Evolutionary conservation across 2,329 filamentous ascomycete species (phyloP).

Genomic region (Ophiostoma piceae): DNA sequence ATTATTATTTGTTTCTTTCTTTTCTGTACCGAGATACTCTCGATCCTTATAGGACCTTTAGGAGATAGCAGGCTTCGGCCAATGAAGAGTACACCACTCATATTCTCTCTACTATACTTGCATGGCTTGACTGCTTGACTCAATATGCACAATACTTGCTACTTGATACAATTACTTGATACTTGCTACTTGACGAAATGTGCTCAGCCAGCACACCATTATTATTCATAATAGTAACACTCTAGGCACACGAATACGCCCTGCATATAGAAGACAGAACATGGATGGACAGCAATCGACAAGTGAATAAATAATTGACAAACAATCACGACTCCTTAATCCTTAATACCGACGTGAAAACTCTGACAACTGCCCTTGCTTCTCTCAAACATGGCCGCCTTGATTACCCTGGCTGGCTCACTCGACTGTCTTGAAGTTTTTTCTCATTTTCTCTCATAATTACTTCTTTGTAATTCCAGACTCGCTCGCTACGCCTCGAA

Average conservation of each 20-base stretch:
- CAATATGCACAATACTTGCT: neutral
- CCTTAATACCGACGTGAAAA: neutral
- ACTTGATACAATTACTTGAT: neutral
- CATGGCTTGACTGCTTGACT: neutral
- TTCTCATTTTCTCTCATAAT: neutral
- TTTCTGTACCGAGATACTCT: neutral
- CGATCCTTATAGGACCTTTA: neutral
- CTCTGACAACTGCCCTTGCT: conserved; percentile 3
- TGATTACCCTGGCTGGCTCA: neutral
- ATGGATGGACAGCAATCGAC: neutral
- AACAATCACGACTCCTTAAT: neutral
- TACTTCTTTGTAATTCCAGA: neutral
- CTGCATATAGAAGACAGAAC: neutral
- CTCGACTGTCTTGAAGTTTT: neutral
- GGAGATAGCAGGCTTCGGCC: neutral
- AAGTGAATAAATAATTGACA: too few species aligned
- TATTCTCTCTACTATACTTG: neutral
- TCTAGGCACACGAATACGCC: conserved; percentile 2
- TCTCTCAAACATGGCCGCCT: neutral
- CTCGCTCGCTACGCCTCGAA: neutral
- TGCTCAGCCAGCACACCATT: neutral
- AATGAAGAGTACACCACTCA: conserved; percentile 1
- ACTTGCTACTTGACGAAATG: neutral
- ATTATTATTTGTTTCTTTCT: neutral
- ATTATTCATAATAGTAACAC: neutral